Percentiles rank a stretch among this genome's conserved stretches.
phyloP scores from a whole-genome alignment of 306 rosid genomes.

The Lathyrus tuberosus region DNA sequence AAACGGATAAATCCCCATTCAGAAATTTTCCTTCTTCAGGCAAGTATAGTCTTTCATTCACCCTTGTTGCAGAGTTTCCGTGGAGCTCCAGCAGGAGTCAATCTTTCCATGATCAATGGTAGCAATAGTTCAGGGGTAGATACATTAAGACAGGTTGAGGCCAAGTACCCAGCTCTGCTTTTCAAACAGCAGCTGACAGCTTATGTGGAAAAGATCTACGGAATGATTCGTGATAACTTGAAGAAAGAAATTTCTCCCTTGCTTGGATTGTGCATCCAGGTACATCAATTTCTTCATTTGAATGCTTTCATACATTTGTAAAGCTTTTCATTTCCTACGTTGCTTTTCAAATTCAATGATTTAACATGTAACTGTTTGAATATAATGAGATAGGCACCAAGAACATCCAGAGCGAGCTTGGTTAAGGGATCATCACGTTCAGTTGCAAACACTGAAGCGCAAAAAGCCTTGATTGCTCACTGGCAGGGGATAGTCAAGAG shows the following conservation, averaged over 20 bases:
- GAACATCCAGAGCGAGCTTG: conserved; percentile 94
- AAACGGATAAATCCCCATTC: conserved; percentile 17
- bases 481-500: conserved; percentile 99
- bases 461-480: conserved; percentile 93
- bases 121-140: conserved; percentile 63
- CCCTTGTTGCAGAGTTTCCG: conserved; percentile 57
- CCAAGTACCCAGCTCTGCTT: conserved; percentile 96
- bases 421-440: conserved; percentile 91
- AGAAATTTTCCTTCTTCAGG: conserved; percentile 31
- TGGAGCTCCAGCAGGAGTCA: conserved; percentile 61
- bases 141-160: conserved; percentile 89
- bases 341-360: conserved; percentile 31
- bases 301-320: conserved; percentile 25
- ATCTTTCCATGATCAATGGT: conserved; percentile 52
- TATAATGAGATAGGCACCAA: conserved; percentile 76
- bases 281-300: conserved; percentile 41
- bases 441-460: conserved; percentile 84
- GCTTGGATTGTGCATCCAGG: conserved; percentile 98
- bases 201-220: conserved; percentile 94
- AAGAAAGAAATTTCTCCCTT: conserved; percentile 99
- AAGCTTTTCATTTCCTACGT: conserved; percentile 26
- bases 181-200: conserved; percentile 99
- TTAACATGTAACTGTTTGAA: conserved; percentile 34
- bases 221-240: conserved; percentile 97
- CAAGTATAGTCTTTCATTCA: conserved; percentile 15